These are phyloP conservation scores for Avena atlantica DNA, from an alignment of 176 grass and related monocot species.

Conservation along the genomic window DNA sequence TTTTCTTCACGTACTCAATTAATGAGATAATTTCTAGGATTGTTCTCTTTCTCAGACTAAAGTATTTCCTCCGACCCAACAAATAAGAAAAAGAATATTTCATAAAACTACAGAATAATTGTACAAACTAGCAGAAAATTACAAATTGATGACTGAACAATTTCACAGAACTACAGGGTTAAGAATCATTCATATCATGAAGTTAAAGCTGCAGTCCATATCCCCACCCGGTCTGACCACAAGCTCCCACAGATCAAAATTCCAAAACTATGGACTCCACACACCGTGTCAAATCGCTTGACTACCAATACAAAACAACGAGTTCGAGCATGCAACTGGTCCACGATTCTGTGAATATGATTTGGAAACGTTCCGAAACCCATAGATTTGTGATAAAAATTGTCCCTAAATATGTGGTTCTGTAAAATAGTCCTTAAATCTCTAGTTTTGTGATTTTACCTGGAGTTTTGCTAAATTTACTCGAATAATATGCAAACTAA, in stretches of 20 bases:
- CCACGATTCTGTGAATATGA: not conserved
- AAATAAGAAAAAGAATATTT: not conserved
- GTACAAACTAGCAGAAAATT: not conserved
- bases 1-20: not conserved
- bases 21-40: constrained; percentile 24
- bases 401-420: not conserved
- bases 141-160: not conserved
- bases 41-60: not conserved
- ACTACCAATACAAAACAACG: not conserved
- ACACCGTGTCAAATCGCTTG: not conserved
- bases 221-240: not conserved
- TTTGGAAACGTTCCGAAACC: not conserved
- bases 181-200: not conserved
- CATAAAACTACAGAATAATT: not conserved
- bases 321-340: not conserved
- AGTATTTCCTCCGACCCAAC: not conserved
- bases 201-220: not conserved
- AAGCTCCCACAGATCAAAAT: not conserved
- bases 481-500: not conserved
- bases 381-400: not conserved
- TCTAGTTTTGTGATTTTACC: not conserved
- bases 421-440: not conserved
- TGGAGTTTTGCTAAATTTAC: constrained; percentile 11
- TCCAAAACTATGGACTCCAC: not conserved
- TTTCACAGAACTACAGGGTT: not conserved